A percentile compares a stretch with the other conserved stretches of the same genome.
phyloP scores from a whole-genome alignment of 345 rosid genomes.

The Zanthoxylum bungeanum region DNA sequence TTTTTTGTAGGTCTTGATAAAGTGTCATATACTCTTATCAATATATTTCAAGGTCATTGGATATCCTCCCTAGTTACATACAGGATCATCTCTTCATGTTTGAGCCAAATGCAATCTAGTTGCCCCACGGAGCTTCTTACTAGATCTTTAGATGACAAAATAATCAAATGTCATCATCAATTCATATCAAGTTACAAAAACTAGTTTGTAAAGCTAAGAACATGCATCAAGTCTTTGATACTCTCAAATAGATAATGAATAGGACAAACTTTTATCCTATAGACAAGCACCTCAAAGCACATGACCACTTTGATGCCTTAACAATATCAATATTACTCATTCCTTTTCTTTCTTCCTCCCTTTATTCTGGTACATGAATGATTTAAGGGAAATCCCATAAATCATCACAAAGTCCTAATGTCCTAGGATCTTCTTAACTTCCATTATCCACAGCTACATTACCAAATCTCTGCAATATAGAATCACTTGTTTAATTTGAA shows the following conservation, averaged over 20 bases:
- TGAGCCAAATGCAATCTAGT: neutral
- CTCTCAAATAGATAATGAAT: neutral
- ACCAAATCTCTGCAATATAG: neutral
- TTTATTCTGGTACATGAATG: neutral
- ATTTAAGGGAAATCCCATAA: neutral
- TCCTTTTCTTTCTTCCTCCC: neutral
- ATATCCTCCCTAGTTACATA: neutral
- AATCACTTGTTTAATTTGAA: slow-evolving; percentile 1
- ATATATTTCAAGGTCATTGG: neutral
- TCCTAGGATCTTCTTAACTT: slow-evolving; percentile 2
- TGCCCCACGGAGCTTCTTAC: slow-evolving; percentile 8
- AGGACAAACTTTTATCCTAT: neutral
- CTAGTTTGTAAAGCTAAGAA: neutral
- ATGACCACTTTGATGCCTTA: slow-evolving; percentile 1
- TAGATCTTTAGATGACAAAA: neutral
- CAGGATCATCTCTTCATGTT: neutral
- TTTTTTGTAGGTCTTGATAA: neutral
- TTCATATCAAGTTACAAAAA: neutral
- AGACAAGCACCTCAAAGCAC: neutral
- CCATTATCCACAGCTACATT: slow-evolving; percentile 3
- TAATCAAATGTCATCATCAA: slow-evolving; percentile 5
- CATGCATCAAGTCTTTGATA: neutral
- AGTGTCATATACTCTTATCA: neutral
- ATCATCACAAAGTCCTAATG: neutral
- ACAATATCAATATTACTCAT: neutral